Percentiles rank a stretch among this genome's conserved stretches.
Conservation (phyloP, 352 stramenopile species). For the Globisporangium spiculum region DNA sequence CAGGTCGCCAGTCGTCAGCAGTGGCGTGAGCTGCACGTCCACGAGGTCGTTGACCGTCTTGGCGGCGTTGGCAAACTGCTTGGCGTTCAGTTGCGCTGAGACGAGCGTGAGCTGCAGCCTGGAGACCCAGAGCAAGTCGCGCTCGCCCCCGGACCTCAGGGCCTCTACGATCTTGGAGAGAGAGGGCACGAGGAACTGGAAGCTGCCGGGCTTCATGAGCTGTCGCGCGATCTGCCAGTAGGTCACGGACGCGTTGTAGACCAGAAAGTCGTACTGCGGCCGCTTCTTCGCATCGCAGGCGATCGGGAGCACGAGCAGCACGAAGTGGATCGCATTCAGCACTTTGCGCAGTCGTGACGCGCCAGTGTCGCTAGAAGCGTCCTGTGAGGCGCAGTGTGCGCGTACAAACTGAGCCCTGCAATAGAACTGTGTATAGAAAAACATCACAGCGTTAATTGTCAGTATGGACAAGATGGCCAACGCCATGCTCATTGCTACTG, state of each 20-base stretch:
- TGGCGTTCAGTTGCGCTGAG: slow-evolving; percentile 65
- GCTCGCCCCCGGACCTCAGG: slow-evolving; percentile 63
- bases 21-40: slow-evolving; percentile 50
- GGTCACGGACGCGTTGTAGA: slow-evolving; percentile 89
- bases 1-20: slow-evolving; percentile 26
- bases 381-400: slow-evolving; percentile 54
- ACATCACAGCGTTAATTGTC: not conserved
- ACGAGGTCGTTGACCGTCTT: slow-evolving; percentile 69
- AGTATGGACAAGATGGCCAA: not conserved
- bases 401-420: slow-evolving; percentile 84
- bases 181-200: slow-evolving; percentile 70
- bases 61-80: slow-evolving; percentile 47
- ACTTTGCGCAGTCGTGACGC: slow-evolving; percentile 42
- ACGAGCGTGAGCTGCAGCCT: slow-evolving; percentile 66
- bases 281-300: slow-evolving; percentile 56
- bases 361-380: slow-evolving; percentile 37
- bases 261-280: slow-evolving; percentile 84
- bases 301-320: slow-evolving; percentile 74
- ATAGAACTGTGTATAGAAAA: slow-evolving; percentile 60
- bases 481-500: not conserved
- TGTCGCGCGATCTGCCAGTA: slow-evolving; percentile 85
- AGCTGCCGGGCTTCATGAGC: slow-evolving; percentile 77
- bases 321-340: slow-evolving; percentile 71
- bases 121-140: slow-evolving; percentile 67
- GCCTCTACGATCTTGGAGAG: slow-evolving; percentile 65